Conservation (phyloP, 2,329 filamentous ascomycete genomes). For the Canariomyces notabilis region DNA sequence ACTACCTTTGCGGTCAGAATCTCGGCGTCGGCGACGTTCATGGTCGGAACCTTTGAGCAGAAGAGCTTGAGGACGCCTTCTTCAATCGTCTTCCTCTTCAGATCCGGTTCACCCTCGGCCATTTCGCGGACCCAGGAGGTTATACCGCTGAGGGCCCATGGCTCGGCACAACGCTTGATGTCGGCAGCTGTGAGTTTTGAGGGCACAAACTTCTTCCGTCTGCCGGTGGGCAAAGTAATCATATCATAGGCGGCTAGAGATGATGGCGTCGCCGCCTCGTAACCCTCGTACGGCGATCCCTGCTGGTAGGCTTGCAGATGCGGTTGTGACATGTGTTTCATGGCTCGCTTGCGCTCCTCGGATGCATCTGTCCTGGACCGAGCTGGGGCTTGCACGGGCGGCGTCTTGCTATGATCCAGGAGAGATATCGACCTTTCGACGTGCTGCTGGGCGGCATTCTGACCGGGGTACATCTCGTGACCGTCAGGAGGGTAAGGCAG, state of each 20-base stretch:
- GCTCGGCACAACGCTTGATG: conserved; percentile 78
- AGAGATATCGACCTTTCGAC: conserved; percentile 75
- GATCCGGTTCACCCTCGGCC: conserved; percentile 84
- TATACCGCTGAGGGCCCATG: conserved; percentile 89
- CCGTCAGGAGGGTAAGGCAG: conserved; percentile 34
- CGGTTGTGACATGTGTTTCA: conserved; percentile 48
- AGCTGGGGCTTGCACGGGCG: conserved; percentile 73
- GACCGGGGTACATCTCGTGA: conserved; percentile 45
- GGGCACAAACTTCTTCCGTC: conserved; percentile 78
- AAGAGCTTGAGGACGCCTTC: conserved; percentile 87
- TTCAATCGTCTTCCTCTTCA: conserved; percentile 77
- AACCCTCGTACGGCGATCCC: conserved; percentile 49
- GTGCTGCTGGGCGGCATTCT: conserved; percentile 40
- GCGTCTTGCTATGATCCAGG: conserved; percentile 74
- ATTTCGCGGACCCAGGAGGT: conserved; percentile 81
- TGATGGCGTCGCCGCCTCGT: conserved; percentile 50
- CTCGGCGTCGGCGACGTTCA: conserved; percentile 97
- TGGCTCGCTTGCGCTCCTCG: conserved; percentile 52
- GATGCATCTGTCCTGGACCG: conserved; percentile 93
- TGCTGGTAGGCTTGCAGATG: conserved; percentile 49
- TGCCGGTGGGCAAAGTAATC: conserved; percentile 73
- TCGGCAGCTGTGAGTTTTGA: conserved; percentile 76
- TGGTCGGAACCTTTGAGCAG: conserved; percentile 90
- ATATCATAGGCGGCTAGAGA: conserved; percentile 66
- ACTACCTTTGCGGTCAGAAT: conserved; percentile 74